A percentile compares a stretch with the other conserved stretches of the same genome.
These are phyloP conservation scores for Mycena latifolia DNA, from an alignment of 768 basidiomycete genomes.

Conservation along the genomic window DNA sequence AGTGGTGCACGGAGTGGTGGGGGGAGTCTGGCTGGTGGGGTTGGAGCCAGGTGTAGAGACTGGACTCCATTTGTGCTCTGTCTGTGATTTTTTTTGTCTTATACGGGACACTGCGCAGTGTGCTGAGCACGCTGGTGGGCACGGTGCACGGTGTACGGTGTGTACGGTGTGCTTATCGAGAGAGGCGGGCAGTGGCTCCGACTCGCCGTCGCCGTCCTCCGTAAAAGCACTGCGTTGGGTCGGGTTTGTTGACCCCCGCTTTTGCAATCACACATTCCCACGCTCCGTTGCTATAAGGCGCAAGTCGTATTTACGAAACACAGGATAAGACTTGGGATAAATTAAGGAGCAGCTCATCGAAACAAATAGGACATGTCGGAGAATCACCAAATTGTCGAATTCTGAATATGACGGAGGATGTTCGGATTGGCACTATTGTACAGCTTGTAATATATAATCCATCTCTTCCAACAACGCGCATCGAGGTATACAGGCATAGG, in stretches of 20 bases:
- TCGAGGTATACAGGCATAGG: too few relatives aligned
- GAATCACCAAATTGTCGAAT: too few relatives aligned
- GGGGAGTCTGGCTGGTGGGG: conserved; percentile 50
- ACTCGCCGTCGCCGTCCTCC: conserved; percentile 7
- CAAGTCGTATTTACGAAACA: too few relatives aligned
- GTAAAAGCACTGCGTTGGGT: not conserved
- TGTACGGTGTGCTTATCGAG: not conserved
- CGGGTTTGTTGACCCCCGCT: not conserved
- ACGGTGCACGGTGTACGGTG: conserved; percentile 26
- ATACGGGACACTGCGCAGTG: conserved; percentile 37
- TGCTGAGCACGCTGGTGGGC: not conserved
- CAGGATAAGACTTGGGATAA: too few relatives aligned
- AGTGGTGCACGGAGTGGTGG: conserved; percentile 46
- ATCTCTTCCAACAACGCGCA: too few relatives aligned
- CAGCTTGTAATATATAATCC: too few relatives aligned
- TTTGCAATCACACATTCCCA: not conserved
- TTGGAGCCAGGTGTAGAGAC: conserved; percentile 60
- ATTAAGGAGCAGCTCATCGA: too few relatives aligned
- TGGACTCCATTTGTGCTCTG: conserved; percentile 55
- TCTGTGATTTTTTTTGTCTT: conserved; percentile 42
- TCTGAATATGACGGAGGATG: too few relatives aligned
- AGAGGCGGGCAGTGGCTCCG: not conserved
- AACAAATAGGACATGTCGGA: too few relatives aligned
- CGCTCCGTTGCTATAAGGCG: too few relatives aligned
- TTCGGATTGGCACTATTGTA: too few relatives aligned